Base-by-base conservation (phyloP, 1,284 basidiomycete species). In the Moesziomyces sp. region DNA sequence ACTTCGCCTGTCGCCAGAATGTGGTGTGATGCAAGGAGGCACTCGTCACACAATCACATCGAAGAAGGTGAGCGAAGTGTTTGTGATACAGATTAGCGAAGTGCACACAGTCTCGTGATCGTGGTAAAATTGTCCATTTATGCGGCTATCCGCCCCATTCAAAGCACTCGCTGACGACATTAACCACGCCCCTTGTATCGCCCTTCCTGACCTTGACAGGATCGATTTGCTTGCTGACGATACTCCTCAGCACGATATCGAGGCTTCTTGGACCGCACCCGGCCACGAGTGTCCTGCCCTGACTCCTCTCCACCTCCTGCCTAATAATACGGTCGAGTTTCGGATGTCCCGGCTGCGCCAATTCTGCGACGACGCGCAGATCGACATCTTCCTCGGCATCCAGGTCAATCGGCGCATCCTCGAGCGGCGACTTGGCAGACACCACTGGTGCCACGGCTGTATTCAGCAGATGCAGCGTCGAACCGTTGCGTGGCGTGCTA, bases 201-300 rank as follows among this genome's bases (percentile, higher is more conserved):
- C 91, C 91, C 42, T 84, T 83, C 65, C 87, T 81, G 58, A 91
- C 87, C 55, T 88, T 87, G 23, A 74, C 77, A 7, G 89, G 89
- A 75, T 88, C 86, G 54, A 92, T 90, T 73, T 90, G 88, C 46
- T 87, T 85, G 2, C 90, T 88, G 24, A 92, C 88, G 46, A 88
- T 85, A 81, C 91, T 91, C 48, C 92, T 87, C 23, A 93, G 88
- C 76, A 92, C 85, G 4, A 89, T 89, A 77, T 91, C 90, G 59
- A 93, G 86, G 19, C 90, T 90, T 1, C 87, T 87, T 0, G 92
- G 92, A 6, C 92, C 92, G 77, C 92, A 93, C 89, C 91, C 91
- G 30, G 89, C 90, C 51, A 92, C 91, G 46, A 90, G 86, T 47
- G 91, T 82, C 11, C 88, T 85, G 6, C 90, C 91, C 69, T 86